These are phyloP conservation scores for Xylaria arbuscula DNA, from an alignment of 2,329 filamentous ascomycete species.

Conservation along the genomic window DNA sequence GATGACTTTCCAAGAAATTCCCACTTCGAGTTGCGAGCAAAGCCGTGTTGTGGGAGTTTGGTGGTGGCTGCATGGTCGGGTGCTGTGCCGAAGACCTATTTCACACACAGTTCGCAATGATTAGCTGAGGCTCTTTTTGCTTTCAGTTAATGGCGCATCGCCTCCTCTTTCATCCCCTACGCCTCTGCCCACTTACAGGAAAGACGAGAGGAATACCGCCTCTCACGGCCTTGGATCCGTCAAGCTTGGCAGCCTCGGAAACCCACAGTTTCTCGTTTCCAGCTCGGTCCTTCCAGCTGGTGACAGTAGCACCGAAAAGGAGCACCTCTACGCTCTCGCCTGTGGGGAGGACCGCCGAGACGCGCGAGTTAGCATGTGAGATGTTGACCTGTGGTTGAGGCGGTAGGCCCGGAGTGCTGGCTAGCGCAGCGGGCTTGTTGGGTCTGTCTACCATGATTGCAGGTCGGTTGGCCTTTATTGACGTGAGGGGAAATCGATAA, in stretches of 20 bases:
- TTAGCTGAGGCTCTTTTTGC: conserved; percentile 18
- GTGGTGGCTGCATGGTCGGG: conserved; percentile 81
- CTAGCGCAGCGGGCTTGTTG: conserved; percentile 83
- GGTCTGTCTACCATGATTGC: conserved; percentile 79
- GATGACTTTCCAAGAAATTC: conserved; percentile 91
- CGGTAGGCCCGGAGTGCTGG: conserved; percentile 77
- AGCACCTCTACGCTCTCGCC: conserved; percentile 88
- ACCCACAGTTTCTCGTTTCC: conserved; percentile 88
- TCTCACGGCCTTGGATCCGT: conserved; percentile 89
- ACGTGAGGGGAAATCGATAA: not conserved
- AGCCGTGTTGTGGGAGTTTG: conserved; percentile 89
- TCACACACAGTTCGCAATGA: not conserved
- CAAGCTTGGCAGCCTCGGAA: conserved; percentile 81
- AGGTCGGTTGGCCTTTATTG: not conserved
- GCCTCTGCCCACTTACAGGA: conserved; percentile 71
- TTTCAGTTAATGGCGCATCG: not conserved
- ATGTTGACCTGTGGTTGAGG: conserved; percentile 82
- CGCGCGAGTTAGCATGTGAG: conserved; percentile 74
- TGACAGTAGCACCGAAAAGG: conserved; percentile 91
- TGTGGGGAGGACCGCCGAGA: conserved; percentile 83
- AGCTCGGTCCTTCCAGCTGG: conserved; percentile 87
- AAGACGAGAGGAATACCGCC: conserved; percentile 95
- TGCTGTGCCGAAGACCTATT: conserved; percentile 84
- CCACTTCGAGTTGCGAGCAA: conserved; percentile 90
- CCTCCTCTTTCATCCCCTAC: not conserved